phyloP scores from a whole-genome alignment of 805 yeast species.

The Priceomyces haplophilus region DNA sequence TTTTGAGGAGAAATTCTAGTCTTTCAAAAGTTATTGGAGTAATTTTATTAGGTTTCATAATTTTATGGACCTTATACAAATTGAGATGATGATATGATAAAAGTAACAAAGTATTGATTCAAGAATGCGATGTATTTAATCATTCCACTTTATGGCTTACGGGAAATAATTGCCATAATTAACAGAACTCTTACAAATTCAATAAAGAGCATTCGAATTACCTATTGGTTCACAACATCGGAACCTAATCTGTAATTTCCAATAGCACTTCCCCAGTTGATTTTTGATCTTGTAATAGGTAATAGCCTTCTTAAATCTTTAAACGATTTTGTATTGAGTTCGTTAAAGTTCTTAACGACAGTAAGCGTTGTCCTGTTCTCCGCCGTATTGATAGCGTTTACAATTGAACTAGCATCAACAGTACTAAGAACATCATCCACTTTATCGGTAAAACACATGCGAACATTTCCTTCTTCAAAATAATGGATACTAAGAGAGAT shows the following conservation, averaged over 20 bases:
- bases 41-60: slow-evolving; percentile 30
- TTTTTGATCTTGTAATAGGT: slow-evolving; percentile 87
- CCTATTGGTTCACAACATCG: slow-evolving; percentile 51
- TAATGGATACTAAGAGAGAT: slow-evolving; percentile 79
- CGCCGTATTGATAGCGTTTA: slow-evolving; percentile 47
- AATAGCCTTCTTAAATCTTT: slow-evolving; percentile 84
- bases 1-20: slow-evolving; percentile 42
- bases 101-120: background rate
- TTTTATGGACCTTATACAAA: slow-evolving; percentile 39
- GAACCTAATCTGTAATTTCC: slow-evolving; percentile 86
- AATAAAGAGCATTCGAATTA: slow-evolving; percentile 1
- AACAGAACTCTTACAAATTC: background rate
- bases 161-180: too few species aligned
- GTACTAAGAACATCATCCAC: slow-evolving; percentile 23
- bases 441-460: slow-evolving; percentile 50
- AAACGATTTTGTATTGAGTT: slow-evolving; percentile 76
- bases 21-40: slow-evolving; percentile 36
- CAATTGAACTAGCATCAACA: slow-evolving; percentile 26
- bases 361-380: slow-evolving; percentile 62
- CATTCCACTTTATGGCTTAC: background rate
- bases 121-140: background rate
- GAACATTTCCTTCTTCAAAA: slow-evolving; percentile 93
- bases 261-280: slow-evolving; percentile 93
- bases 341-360: slow-evolving; percentile 60
- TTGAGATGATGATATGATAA: slow-evolving; percentile 17